Base-by-base conservation (phyloP, 192 early-diverging fungal species). In the Chytriomyces sp. region DNA sequence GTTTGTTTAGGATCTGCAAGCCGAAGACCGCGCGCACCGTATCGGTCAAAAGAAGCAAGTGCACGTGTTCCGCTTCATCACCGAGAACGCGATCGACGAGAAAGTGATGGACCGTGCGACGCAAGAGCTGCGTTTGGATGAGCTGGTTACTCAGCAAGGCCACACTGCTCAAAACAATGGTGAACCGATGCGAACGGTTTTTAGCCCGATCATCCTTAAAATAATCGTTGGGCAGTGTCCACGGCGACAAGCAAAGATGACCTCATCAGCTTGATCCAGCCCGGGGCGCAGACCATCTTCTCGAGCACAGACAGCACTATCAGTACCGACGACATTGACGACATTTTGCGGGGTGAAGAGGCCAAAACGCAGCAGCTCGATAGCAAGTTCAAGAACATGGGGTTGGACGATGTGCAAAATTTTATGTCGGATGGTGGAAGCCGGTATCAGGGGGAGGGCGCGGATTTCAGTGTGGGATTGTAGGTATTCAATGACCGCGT, bases 41-140 rank as follows among this genome's bases (percentile, higher is more conserved):
- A 99, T 99, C 59, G 97, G 97, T 4, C 97, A 99, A 75, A 99
- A 91, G 37, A 98, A 98, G 79, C 96, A 99, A 78, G 97, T 99
- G 33, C 85, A 92, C 59, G 94, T 99, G 17, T 99, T 93, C 77
- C 82, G 97, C 49, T 95, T 99, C 66, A 94, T 99, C 25, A 94
- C 96, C 37, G 95, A 98, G 88, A 94, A 96, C 72, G 91, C 94
- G 10, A 92, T 99, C 73, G 97, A 99, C 80, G 97, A 99, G 76
- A 97, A 96, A 79, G 93, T 99, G 0, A 79, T 99, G 40, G 96
- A 99, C 78, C 83, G 92, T 57, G 97, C 97, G n/a, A 93, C 95
- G 26, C 95, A 97, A 78, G 98, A 99, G 78, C 83, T 98, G 54
- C 85, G 94, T 17, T 82, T 99, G 22, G 97, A 99, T 76, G 94